Conservation (phyloP, 164 flowering plant genomes). For the Cinnamomum chago region DNA sequence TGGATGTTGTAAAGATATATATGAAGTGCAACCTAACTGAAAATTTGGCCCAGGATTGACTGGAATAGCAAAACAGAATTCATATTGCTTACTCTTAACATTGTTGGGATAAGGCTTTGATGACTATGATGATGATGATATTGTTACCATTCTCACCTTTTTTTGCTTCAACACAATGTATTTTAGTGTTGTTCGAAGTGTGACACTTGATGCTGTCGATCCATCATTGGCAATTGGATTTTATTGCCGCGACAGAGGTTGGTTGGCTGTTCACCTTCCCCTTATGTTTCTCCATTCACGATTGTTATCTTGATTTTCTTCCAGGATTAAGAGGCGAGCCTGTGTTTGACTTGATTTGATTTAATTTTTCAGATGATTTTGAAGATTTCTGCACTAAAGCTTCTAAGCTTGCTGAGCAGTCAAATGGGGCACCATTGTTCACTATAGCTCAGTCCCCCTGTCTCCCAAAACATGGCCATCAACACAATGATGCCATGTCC, state of each 20-base stretch:
- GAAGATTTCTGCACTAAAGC: constrained; percentile 79
- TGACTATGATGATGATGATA: too few relatives aligned
- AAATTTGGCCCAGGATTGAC: too few relatives aligned
- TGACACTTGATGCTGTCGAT: constrained; percentile 72
- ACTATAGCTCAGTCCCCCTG: constrained; percentile 47
- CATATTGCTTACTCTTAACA: too few relatives aligned
- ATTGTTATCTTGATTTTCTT: background rate
- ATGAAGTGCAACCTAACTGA: too few relatives aligned
- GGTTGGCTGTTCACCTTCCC: background rate
- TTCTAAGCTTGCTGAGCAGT: constrained; percentile 59
- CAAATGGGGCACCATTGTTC: constrained; percentile 83
- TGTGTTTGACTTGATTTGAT: background rate
- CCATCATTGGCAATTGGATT: constrained; percentile 95
- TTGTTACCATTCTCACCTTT: background rate
- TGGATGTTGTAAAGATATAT: too few relatives aligned
- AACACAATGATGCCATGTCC: constrained; percentile 10
- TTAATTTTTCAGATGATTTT: constrained; percentile 62
- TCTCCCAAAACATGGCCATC: constrained; percentile 20
- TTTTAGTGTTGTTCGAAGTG: constrained; percentile 48
- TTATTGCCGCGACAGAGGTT: constrained; percentile 81
- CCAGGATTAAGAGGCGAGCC: constrained; percentile 36
- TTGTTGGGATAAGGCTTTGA: too few relatives aligned
- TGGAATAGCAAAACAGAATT: too few relatives aligned
- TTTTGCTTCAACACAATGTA: background rate
- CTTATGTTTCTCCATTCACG: background rate